Evolutionary conservation across 2,329 filamentous ascomycete species (phyloP), one percentile per base, ranked within the genome.

Genomic region (Pseudogymnoascus sp.): DNA sequence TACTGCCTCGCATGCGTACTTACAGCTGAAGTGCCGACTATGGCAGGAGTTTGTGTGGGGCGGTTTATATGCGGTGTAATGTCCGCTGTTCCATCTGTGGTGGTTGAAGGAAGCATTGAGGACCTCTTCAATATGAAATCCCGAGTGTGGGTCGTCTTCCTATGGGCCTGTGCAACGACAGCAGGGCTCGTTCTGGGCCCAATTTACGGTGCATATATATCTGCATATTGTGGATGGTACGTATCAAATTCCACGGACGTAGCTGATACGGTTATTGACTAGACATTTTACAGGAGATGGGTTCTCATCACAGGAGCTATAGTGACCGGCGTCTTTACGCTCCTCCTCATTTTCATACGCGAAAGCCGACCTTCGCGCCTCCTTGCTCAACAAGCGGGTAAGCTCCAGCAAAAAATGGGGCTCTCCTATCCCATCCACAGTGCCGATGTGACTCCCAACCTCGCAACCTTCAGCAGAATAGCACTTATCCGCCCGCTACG

Each of bases 81-180:
- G 8, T 80, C 79, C 0, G 78, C 80, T 3, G 75, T 80, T 11
- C 80, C 80, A 1, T 75, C 78, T 0, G 77, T 79, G 21, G 77
- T 81, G 5, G 75, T 78, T 7, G 74, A 77, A 0, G 79, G 80
- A 1, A 79, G 76, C 60, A 74, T 81, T 33, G 80, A 82, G 64
- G 79, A 82, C 65, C 76, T 82, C 69, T 81, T 76, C 71, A 76
- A 80, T 63, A 73, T 74, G 1, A 72, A 73, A 62, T 72, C 71
- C n/a, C 73, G 80, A 13, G 75, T 81, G 6, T 81, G 78, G 78
- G 68, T 78, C 13, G 72, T 82, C 7, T 77, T 77, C 62, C 68
- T 75, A 6, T 81, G 79, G 79, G 75, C 76, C 31, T 70, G 74
- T 21, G 73, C 73, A 7, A 74, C 77, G 1, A 79, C 77, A 1